Percentiles rank a stretch among this genome's conserved stretches.
Evolutionary conservation across 352 stramenopile species (phyloP).

Genomic region (Phytophthora kernoviae): DNA sequence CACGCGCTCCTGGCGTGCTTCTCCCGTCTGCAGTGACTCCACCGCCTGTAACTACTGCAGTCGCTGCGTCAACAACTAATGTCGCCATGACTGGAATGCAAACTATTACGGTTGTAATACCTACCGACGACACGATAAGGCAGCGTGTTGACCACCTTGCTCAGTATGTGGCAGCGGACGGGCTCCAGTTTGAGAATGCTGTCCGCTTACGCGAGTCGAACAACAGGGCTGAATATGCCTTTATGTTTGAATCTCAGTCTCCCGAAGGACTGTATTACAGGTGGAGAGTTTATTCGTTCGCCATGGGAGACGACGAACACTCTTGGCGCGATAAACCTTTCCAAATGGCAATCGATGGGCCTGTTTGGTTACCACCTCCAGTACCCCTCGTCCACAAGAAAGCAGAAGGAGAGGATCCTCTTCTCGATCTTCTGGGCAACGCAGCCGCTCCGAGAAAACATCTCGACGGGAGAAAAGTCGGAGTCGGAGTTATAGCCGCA

Average conservation of each 20-base stretch:
- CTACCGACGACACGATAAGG: conserved; percentile 32
- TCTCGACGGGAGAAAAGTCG: conserved; percentile 16
- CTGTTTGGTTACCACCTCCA: conserved; percentile 66
- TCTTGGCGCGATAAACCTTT: conserved; percentile 60
- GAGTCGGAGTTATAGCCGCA: conserved; percentile 36
- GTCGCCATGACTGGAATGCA: conserved; percentile 3
- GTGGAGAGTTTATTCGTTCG: conserved; percentile 75
- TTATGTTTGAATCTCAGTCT: conserved; percentile 55
- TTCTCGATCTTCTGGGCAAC: conserved; percentile 26
- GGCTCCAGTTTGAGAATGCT: conserved; percentile 68
- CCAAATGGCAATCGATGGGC: conserved; percentile 60
- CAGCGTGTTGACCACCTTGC: conserved; percentile 56
- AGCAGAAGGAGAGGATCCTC: conserved; percentile 20
- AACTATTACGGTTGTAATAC: conserved; percentile 47
- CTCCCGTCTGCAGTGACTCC: conserved; percentile 14
- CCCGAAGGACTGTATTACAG: conserved; percentile 63
- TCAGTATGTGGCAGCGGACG: conserved; percentile 66
- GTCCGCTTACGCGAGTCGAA: conserved; percentile 51
- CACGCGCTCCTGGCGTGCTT: conserved; percentile 8
- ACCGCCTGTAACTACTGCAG: conserved; percentile 6
- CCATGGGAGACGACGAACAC: conserved; percentile 63
- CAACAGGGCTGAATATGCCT: conserved; percentile 52
- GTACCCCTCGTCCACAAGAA: conserved; percentile 15
- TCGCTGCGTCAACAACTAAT: conserved; percentile 4
- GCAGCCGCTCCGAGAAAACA: conserved; percentile 10